Evolutionary conservation across 345 rosid genomes (phyloP), one percentile per base, ranked within the genome.

Genomic region (Pistacia integerrima): DNA sequence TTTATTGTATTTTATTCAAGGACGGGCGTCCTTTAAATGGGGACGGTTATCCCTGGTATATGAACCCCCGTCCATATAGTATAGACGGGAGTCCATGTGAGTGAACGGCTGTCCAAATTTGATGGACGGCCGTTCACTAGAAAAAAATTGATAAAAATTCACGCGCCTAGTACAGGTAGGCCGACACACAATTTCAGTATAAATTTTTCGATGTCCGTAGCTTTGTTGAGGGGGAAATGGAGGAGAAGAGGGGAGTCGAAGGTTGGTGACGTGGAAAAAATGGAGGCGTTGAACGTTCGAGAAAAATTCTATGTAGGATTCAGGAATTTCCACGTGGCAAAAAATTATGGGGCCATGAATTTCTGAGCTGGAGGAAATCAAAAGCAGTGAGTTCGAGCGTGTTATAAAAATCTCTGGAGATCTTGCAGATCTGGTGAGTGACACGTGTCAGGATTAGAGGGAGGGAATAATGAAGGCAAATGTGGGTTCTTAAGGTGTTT

Each of bases 351-450:
- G 82, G 17, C 60, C 1, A 1, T 13, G 69, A 48, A 5, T 70
- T 55, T 83, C 83, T 83, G 87, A 78, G 74, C 56, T 85, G 89
- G 92, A 86, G 72, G 25, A 80, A 84, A 88, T 89, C 87, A 72
- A 85, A 83, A 83, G 82, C 84, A 52, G 67, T 1, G 80, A 71
- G 83, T 75, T 77, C 12, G 4, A 22, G 67, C 36, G 46, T 3
- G 68, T 28, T 5, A 35, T 10, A 30, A 73, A 41, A 65, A 77
- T 70, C 82, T 62, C 67, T 10, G 2, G 4, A 54, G 82, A 86
- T 81, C 75, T 57, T 73, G 18, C 18, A 44, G 59, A 79, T 79
- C 79, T 65, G 62, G 11, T 2, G 38, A 0, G 18, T 70, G 38
- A 74, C 81, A 78, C 83, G 76, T 74, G 85, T 73, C 79, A 36